A percentile compares a stretch with the other conserved stretches of the same genome.
These are phyloP conservation scores for Ophiostoma australiae DNA, from an alignment of 2,329 filamentous ascomycete genomes.

Conservation along the genomic window DNA sequence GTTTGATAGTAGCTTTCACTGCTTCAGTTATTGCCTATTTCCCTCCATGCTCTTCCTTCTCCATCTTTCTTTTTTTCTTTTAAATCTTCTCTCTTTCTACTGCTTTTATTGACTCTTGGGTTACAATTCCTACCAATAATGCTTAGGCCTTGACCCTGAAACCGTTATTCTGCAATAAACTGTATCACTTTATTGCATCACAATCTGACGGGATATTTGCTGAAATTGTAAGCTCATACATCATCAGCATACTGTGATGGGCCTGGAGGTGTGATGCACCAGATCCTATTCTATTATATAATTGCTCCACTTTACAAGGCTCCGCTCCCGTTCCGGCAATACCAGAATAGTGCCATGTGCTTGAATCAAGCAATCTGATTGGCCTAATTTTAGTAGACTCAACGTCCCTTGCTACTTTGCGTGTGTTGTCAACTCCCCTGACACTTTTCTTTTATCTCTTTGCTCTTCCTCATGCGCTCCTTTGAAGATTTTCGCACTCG, in stretches of 20 bases:
- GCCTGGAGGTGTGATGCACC: background rate
- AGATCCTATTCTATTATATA: background rate
- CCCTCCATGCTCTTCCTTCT: background rate
- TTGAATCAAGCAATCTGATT: background rate
- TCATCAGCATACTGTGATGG: background rate
- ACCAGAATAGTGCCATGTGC: constrained; percentile 8
- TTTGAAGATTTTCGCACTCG: background rate
- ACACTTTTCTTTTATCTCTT: background rate
- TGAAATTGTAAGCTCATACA: background rate
- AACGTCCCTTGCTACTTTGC: background rate
- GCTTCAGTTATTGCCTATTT: background rate
- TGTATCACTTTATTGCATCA: background rate
- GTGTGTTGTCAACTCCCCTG: background rate
- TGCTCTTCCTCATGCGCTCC: background rate
- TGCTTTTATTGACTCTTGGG: background rate
- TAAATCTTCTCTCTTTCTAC: too few relatives aligned
- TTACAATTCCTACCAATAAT: background rate
- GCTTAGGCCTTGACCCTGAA: background rate
- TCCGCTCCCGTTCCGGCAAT: constrained; percentile 6
- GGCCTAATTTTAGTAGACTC: background rate
- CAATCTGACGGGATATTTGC: background rate
- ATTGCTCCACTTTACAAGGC: background rate
- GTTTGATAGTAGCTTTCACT: too few relatives aligned
- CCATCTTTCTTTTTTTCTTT: background rate
- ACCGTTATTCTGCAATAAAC: background rate